phyloP scores from a whole-genome alignment of 2,329 filamentous ascomycete species.

The Talaromyces sp. region DNA sequence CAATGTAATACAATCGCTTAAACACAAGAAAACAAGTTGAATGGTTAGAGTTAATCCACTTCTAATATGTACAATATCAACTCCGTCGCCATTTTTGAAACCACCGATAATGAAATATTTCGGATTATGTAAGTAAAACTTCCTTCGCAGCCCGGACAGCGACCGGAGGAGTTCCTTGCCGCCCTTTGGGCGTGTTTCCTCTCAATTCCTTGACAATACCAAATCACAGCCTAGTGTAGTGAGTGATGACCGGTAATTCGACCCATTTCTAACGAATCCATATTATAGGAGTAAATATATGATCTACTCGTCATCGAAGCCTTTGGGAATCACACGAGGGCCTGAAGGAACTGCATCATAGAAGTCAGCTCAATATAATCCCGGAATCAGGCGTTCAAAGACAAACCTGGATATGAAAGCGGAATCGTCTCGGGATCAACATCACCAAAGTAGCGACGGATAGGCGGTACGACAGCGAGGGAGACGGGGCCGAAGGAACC shows the following conservation, averaged over 20 bases:
- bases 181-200: neutral
- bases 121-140: neutral
- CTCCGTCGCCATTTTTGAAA: neutral
- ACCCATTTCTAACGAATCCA: neutral
- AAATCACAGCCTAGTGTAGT: neutral
- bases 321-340: conserved; percentile 42
- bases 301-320: conserved; percentile 42
- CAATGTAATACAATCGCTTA: neutral
- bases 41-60: conserved; percentile 6
- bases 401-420: conserved; percentile 85
- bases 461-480: conserved; percentile 66
- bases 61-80: conserved; percentile 14
- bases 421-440: conserved; percentile 67
- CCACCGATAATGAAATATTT: neutral
- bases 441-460: conserved; percentile 69
- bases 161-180: neutral
- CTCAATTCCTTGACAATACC: neutral
- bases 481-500: conserved; percentile 67
- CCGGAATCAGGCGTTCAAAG: neutral
- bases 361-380: neutral
- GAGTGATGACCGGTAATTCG: neutral
- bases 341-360: conserved; percentile 39
- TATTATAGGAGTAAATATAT: neutral
- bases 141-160: neutral
- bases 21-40: conserved; percentile 3